Evolutionary conservation across 306 rosid genomes (phyloP), one percentile per base, ranked within the genome.

Genomic region (Malus fusca): DNA sequence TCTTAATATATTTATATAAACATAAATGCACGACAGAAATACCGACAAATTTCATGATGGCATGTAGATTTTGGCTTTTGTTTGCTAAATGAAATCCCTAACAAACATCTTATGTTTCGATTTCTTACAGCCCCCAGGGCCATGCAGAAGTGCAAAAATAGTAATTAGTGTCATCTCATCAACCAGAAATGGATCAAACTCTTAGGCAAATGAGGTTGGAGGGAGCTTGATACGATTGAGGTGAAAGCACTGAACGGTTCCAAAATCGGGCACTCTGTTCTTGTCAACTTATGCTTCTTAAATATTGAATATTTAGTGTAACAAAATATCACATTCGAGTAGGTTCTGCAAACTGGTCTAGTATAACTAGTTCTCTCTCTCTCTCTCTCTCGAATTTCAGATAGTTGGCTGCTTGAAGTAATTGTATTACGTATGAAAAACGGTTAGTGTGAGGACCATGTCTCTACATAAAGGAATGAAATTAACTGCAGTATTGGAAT

Each of bases 71-170:
- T 46, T 46, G 53, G 9, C 19, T 2, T 5, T 23, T 10, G 21
- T 53, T 12, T 43, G 17, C 31, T 18, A 58, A 25, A 2, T 13
- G 19, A 14, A 26, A 13, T 64, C 37, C 28, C 11, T 13, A 73
- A 73, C 55, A 43, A 46, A 9, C 23, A 48, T 44, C 28, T 69
- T 12, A 48, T 75, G 37, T 55, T 70, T 69, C 51, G 43, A 5
- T 28, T 78, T 84, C 64, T 69, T 85, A 77, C 92, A 93, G 97
- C 98, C 68, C 98, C 98, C 58, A 89, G 96, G 78, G 90, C 91
- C 71, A 91, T 91, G 96, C 96, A 87, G 81, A 93, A 93, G 83
- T 78, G 88, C 88, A 91, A 84, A 81, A 89, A 82, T 68, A 86
- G 85, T 68, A 85, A 85, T 76, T 88, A 90, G 80, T 11, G 53